Evolutionary conservation across 2,329 filamentous ascomycete genomes (phyloP).

Genomic region (Fusarium lyarnte): DNA sequence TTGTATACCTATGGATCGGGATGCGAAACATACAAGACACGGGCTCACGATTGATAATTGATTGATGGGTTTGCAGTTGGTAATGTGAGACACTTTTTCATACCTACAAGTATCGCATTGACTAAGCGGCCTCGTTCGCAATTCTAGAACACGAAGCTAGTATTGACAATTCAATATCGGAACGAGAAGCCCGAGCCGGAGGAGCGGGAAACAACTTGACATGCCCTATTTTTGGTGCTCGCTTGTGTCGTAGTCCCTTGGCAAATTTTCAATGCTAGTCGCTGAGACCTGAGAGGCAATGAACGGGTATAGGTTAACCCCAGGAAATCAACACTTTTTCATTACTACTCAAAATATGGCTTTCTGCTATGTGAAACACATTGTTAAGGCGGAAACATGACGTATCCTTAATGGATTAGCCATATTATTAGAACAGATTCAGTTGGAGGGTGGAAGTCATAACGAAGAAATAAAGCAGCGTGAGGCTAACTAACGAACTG

Average conservation of each 20-base stretch:
- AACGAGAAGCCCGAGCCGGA: not conserved
- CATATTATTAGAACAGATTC: not conserved
- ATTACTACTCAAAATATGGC: not conserved
- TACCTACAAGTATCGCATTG: not conserved
- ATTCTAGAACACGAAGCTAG: conserved; percentile 19
- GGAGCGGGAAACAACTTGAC: not conserved
- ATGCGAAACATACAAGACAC: not conserved
- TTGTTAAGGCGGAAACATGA: not conserved
- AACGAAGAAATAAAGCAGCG: conserved; percentile 3
- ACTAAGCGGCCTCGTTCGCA: not conserved
- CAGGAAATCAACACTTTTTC: not conserved
- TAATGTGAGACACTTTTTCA: not conserved
- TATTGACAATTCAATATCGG: not conserved
- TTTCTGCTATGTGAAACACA: not conserved
- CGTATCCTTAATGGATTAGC: not conserved
- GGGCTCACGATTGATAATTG: not conserved
- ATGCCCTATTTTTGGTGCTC: conserved; percentile 18
- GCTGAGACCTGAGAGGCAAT: not conserved
- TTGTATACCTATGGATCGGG: not conserved
- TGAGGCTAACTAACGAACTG: not conserved
- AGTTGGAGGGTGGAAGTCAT: not conserved
- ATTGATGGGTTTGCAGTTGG: not conserved
- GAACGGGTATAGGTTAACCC: not conserved
- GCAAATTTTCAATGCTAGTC: not conserved
- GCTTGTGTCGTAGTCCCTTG: not conserved